Percentiles rank a stretch among this genome's conserved stretches.
phyloP scores from a whole-genome alignment of 805 yeast genomes.

The Saccharomycopsis selenospora region DNA sequence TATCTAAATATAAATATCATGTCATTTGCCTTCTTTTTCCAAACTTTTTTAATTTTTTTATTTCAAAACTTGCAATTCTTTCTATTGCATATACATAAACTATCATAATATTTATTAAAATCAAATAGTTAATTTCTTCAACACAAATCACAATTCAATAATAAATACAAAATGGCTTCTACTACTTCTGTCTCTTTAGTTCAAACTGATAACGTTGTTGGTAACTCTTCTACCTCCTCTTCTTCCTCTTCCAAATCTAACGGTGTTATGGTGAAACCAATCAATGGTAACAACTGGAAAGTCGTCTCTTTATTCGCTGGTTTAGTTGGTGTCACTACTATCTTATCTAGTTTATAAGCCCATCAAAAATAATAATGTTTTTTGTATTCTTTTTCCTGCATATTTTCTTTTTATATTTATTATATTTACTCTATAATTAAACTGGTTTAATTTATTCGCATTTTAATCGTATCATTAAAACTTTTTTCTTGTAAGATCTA shows the following conservation, averaged over 20 bases:
- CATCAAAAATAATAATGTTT: neutral
- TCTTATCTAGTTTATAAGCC: slow-evolving; percentile 16
- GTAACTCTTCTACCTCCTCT: slow-evolving; percentile 10
- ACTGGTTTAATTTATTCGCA: no score
- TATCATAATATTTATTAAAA: no score
- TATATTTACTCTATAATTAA: no score
- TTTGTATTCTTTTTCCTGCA: neutral
- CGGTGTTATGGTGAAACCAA: slow-evolving; percentile 5
- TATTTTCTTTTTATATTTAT: neutral
- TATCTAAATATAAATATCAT: no score
- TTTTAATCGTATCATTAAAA: neutral
- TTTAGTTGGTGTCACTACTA: slow-evolving; percentile 19
- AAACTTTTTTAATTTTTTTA: no score
- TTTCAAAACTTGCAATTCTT: no score
- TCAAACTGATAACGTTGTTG: slow-evolving; percentile 20
- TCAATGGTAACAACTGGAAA: slow-evolving; percentile 16
- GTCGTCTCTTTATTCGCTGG: slow-evolving; percentile 17
- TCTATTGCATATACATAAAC: no score
- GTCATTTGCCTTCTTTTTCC: no score
- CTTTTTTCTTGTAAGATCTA: neutral
- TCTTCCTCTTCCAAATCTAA: slow-evolving; percentile 12
- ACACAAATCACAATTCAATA: neutral
- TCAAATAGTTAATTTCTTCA: neutral
- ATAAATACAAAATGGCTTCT: slow-evolving; percentile 18
- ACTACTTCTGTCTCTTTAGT: slow-evolving; percentile 18